These are phyloP conservation scores for Symbiotaphrina buchneri DNA, from an alignment of 495 filamentous ascomycete species.

Conservation along the genomic window DNA sequence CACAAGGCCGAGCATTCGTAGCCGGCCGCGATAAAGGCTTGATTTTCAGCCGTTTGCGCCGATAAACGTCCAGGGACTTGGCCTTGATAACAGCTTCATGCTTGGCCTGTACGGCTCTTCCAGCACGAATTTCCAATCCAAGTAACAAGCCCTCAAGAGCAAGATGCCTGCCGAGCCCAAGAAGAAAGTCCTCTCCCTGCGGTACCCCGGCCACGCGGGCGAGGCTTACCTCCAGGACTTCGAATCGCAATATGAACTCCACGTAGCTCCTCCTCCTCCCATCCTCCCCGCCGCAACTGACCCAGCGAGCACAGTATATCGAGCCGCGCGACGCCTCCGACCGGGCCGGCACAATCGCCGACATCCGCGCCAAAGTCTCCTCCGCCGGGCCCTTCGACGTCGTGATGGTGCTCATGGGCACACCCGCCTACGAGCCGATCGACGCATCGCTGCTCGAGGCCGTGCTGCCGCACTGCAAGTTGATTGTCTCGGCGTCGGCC, in stretches of 20 bases:
- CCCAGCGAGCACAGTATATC: neutral
- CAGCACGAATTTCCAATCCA: too few species aligned
- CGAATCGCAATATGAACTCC: neutral
- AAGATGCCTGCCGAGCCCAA: too few species aligned
- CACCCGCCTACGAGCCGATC: conserved; percentile 17
- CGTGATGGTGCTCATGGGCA: conserved; percentile 18
- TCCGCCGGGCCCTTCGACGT: conserved; percentile 13
- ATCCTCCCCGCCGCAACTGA: neutral
- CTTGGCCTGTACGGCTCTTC: too few species aligned
- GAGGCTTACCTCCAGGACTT: neutral
- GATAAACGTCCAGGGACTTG: too few species aligned
- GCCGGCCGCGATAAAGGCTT: too few species aligned
- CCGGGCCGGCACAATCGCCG: conserved; percentile 7
- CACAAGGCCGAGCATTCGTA: too few species aligned
- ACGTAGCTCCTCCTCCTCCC: neutral
- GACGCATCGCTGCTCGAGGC: conserved; percentile 13
- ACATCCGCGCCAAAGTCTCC: conserved; percentile 6
- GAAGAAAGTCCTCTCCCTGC: neutral
- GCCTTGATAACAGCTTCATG: too few species aligned
- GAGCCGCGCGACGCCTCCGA: conserved; percentile 8
- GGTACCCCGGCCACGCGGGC: neutral
- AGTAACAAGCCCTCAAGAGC: too few species aligned
- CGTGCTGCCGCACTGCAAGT: conserved; percentile 10
- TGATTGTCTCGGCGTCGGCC: conserved; percentile 14
- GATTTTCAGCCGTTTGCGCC: too few species aligned